A percentile compares a stretch with the other conserved stretches of the same genome.
Conservation (phyloP, 805 yeast species). For the Pichia ethanolica region DNA sequence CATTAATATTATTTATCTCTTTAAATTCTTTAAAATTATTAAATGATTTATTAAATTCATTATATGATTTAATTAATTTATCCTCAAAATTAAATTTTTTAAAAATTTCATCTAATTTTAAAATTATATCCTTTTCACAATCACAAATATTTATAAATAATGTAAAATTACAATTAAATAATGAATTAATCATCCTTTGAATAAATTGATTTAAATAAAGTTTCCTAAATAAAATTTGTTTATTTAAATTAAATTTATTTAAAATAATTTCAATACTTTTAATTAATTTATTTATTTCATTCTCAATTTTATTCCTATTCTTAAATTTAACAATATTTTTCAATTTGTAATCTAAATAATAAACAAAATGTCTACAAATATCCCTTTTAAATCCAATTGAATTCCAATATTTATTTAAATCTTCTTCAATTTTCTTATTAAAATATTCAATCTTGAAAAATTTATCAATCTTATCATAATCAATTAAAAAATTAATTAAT, state of each 20-base stretch:
- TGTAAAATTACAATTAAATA: neutral
- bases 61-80: neutral
- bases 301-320: conserved; percentile 4
- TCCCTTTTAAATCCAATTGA: neutral
- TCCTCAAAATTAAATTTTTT: neutral
- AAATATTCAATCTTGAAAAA: neutral
- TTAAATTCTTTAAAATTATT: neutral
- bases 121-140: conserved; percentile 2
- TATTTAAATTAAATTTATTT: neutral
- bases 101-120: neutral
- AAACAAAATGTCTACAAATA: neutral
- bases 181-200: neutral
- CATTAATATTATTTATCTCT: neutral
- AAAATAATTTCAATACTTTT: neutral
- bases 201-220: neutral
- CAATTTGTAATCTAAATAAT: conserved; percentile 2
- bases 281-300: neutral
- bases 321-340: conserved; percentile 1
- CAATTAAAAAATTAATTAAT: neutral
- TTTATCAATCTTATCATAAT: neutral
- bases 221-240: neutral
- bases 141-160: conserved; percentile 3
- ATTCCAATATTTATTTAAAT: neutral
- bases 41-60: neutral
- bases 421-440: neutral